Base-by-base conservation (phyloP, 2,329 filamentous ascomycete genomes). In the Rhytidhysteron rufulum region DNA sequence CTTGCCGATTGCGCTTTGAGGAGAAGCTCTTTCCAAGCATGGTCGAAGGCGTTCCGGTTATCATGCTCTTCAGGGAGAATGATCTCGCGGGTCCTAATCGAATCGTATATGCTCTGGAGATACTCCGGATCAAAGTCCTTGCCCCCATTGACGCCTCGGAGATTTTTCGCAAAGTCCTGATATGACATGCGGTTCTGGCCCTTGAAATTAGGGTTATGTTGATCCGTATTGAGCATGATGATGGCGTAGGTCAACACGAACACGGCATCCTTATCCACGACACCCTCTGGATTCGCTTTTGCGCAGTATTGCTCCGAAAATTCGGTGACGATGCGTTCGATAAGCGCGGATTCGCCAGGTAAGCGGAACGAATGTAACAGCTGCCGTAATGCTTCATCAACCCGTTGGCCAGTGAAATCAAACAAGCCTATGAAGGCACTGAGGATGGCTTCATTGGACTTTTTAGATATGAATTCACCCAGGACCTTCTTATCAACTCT, bases 1-100 rank as follows among this genome's bases (percentile, higher is more conserved):
- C 85, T 83, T 1, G 88, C 80, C 5, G 81, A 80, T 49, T 86
- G 82, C 0, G 89, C 85, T 69, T 97, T 97, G 48, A 89, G 70
- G 30, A 97, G 71, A 9, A 98, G 71, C 64, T 98, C 93, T 62
- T 91, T 91, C 93, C 93, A 98, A 2, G 93, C 91, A 66, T 95
- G 93, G 62, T 97, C 91, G 59, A 97, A 97, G 1, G 89, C 90
- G 68, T 95, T 86, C 62, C 91, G 86, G 63, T 95, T 96, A 60
- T 96, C 90, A 62, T 97, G 93, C 66, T 98, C 93, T 50, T 97
- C 93, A 0, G 93, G 93, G 17, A 98, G 71, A 49, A 98, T 96
- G 48, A 98, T 98, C 66, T 98, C 93, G 50, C 93, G 88, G 15
- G 81, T 82, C 61, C 85, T 88, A 70, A 98, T 98, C 1, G 88